Percentiles rank a stretch among this genome's conserved stretches.
Evolutionary conservation across 1,284 basidiomycete species (phyloP).

Genomic region (Cutaneotrichosporon daszewskae): DNA sequence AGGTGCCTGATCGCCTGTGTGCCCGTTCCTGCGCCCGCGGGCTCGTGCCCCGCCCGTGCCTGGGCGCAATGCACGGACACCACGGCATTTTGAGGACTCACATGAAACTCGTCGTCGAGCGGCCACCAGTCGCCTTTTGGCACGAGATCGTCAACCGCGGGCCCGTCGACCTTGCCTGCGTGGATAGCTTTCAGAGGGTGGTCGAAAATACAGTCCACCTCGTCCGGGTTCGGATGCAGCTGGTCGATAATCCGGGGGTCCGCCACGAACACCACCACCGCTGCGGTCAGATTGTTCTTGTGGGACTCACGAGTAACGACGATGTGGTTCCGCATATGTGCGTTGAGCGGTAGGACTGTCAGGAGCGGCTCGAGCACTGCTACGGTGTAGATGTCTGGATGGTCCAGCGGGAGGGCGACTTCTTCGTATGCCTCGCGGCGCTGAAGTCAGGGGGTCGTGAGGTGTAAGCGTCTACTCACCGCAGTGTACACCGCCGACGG

Average conservation of each 20-base stretch:
- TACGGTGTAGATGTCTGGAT: slow-evolving; percentile 59
- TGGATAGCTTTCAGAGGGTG: slow-evolving; percentile 65
- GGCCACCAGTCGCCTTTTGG: slow-evolving; percentile 68
- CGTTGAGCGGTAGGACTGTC: slow-evolving; percentile 60
- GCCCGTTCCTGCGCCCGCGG: no score
- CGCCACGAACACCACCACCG: slow-evolving; percentile 66
- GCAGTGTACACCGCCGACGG: slow-evolving; percentile 62
- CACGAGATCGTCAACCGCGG: slow-evolving; percentile 51
- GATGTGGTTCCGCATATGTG: slow-evolving; percentile 44
- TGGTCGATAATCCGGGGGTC: slow-evolving; percentile 53
- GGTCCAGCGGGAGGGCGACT: slow-evolving; percentile 59
- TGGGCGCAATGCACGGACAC: slow-evolving; percentile 32
- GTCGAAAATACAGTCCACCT: slow-evolving; percentile 72
- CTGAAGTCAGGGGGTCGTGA: slow-evolving; percentile 48
- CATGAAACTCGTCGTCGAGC: slow-evolving; percentile 63
- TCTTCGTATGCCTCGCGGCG: slow-evolving; percentile 77
- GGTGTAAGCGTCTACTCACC: slow-evolving; percentile 51
- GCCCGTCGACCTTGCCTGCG: slow-evolving; percentile 52
- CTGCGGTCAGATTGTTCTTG: slow-evolving; percentile 49
- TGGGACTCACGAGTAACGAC: slow-evolving; percentile 41
- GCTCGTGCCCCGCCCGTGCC: no score
- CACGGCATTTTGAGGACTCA: no score
- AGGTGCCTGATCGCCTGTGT: no score
- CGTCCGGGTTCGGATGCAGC: slow-evolving; percentile 57
- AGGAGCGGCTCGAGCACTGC: slow-evolving; percentile 65